Base-by-base conservation (phyloP, 495 filamentous ascomycete genomes). In the Friedmanniomyces simplex region DNA sequence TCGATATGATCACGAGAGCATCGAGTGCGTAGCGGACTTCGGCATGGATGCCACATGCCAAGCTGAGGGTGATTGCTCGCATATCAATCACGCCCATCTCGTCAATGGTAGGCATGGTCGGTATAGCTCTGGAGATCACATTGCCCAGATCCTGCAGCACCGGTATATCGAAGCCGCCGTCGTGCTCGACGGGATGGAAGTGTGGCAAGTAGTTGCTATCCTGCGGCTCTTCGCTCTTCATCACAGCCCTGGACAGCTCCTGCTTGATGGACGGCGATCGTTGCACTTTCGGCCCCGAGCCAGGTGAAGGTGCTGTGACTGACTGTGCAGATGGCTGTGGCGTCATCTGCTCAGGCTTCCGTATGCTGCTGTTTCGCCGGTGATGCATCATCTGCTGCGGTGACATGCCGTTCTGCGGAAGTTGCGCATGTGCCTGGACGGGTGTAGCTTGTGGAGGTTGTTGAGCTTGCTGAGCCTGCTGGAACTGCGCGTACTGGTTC, bases 31-130 rank as follows among this genome's bases (percentile, higher is more conserved):
- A 72, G 11, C 90, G 83, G 25, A 96, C 82, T 68, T 98, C 93
- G 13, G 82, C 83, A 63, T 88, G 80, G 51, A 98, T 87, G 2
- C 91, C 93, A 57, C 86, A 95, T 59, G 94, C 88, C n/a, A 98
- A 75, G 64, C 88, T 87, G 77, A 88, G 87, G 1, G 82, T 95
- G 41, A 98, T 76, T n/a, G 91, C 89, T 61, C 89, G 86, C 26
- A 96, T 84, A 64, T 98, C 91, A 54, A 98, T 83, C 16, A 86
- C 74, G 12, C 93, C 93, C 28, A 96, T 74, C 62, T 98, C 91
- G 3, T 75, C 71, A n/a, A 87, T 77, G 0, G 73, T 69, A 2
- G 93, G 93, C 42, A 91, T 76, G 59, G 82, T 83, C 0, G 89
- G 88, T 63, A 81, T 86, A 60, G 78, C 71, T 58, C 73, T 42